These are phyloP conservation scores for Leccinellum rugosiceps DNA, from an alignment of 768 basidiomycete species.

Conservation along the genomic window DNA sequence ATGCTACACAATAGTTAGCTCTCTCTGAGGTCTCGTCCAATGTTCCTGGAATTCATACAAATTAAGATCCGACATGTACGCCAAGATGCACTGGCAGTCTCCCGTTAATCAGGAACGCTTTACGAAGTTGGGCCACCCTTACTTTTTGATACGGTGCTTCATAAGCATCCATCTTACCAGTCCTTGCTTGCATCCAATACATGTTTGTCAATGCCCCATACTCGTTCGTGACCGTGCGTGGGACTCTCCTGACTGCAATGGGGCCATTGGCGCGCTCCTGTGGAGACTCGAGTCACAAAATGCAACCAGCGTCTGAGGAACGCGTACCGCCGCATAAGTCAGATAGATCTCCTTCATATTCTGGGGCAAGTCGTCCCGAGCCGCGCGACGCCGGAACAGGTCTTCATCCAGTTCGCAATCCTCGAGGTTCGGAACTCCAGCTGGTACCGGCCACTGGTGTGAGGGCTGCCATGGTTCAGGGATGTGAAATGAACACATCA, in stretches of 20 bases:
- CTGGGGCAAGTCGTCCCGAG: constrained; percentile 32
- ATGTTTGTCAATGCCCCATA: constrained; percentile 53
- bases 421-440: constrained; percentile 50
- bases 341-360: constrained; percentile 32
- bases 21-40: neutral
- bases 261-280: constrained; percentile 71
- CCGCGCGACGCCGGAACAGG: constrained; percentile 26
- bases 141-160: constrained; percentile 78
- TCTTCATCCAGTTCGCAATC: constrained; percentile 61
- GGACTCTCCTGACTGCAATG: constrained; percentile 58
- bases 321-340: constrained; percentile 26
- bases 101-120: constrained; percentile 1
- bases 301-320: constrained; percentile 12
- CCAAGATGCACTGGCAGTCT: constrained; percentile 63
- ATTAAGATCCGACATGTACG: constrained; percentile 74
- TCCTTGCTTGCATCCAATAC: constrained; percentile 80
- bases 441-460: constrained; percentile 68
- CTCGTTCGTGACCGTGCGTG: constrained; percentile 37
- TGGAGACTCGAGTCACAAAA: constrained; percentile 25
- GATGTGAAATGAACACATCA: constrained; percentile 80
- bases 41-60: constrained; percentile 51
- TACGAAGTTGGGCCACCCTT: neutral
- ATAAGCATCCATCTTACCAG: constrained; percentile 53
- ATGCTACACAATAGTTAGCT: constrained; percentile 43
- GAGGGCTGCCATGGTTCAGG: constrained; percentile 74